A percentile compares a stretch with the other conserved stretches of the same genome.
Conservation (phyloP, 352 stramenopile genomes). For the Phytophthora podocarpi region DNA sequence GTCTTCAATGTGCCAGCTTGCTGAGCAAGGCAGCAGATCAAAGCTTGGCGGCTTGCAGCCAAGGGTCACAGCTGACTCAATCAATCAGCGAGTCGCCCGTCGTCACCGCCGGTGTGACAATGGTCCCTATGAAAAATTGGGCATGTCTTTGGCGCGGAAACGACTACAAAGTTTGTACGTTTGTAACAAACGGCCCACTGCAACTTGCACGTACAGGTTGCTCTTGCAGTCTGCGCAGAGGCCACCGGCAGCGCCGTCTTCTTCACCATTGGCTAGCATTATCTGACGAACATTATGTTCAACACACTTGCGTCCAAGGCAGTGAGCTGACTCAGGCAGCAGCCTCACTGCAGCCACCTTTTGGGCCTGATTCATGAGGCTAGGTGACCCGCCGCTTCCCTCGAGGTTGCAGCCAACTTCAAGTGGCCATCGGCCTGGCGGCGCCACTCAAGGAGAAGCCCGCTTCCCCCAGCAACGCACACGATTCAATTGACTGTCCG, state of each 20-base stretch:
- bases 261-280: neutral
- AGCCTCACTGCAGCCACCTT: neutral
- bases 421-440: neutral
- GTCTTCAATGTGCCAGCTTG: constrained; percentile 1
- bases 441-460: no score
- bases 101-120: constrained; percentile 23
- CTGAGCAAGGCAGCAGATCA: no score
- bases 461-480: neutral
- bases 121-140: constrained; percentile 6
- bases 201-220: constrained; percentile 2
- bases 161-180: no score
- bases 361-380: constrained; percentile 27
- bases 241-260: no score
- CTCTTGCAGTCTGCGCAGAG: neutral
- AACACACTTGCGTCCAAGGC: neutral
- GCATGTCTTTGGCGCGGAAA: constrained; percentile 3
- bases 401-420: constrained; percentile 18
- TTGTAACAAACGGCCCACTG: no score
- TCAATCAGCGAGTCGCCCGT: neutral
- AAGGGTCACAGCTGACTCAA: constrained; percentile 24
- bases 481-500: neutral
- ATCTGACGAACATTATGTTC: constrained; percentile 5
- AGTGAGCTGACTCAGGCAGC: constrained; percentile 24
- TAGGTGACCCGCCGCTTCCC: constrained; percentile 9
- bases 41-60: no score